These are phyloP conservation scores for Ceratobasidium sp. DNA, from an alignment of 1,284 basidiomycete species.

Conservation along the genomic window DNA sequence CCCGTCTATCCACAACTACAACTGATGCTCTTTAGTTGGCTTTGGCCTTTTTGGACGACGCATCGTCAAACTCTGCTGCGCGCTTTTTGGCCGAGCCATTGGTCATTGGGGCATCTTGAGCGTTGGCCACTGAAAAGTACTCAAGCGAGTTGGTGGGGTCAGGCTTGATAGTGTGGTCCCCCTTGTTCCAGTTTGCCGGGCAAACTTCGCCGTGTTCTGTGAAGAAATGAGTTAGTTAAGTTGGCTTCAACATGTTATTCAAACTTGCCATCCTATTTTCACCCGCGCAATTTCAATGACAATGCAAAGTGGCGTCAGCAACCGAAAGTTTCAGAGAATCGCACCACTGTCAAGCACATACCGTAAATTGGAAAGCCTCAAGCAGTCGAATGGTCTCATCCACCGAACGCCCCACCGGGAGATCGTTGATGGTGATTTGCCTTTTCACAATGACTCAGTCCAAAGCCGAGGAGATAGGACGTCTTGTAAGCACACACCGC, in stretches of 20 bases:
- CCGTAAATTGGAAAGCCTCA: constrained; percentile 91
- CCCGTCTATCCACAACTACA: background rate
- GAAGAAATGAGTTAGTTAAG: background rate
- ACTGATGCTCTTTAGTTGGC: constrained; percentile 27
- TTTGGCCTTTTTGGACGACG: constrained; percentile 36
- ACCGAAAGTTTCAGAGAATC: background rate
- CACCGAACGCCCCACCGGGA: constrained; percentile 90
- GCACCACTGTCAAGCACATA: constrained; percentile 55
- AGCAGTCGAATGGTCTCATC: constrained; percentile 89
- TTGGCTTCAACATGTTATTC: constrained; percentile 4
- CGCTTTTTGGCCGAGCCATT: constrained; percentile 40
- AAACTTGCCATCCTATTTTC: constrained; percentile 37
- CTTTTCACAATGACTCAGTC: constrained; percentile 53
- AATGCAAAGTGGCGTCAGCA: constrained; percentile 22
- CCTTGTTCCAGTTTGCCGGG: constrained; percentile 86
- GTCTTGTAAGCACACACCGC: constrained; percentile 59
- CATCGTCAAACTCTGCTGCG: constrained; percentile 30
- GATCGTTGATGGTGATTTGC: constrained; percentile 88
- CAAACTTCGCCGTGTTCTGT: constrained; percentile 89
- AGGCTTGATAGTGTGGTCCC: constrained; percentile 79
- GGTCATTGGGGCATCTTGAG: constrained; percentile 38
- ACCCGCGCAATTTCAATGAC: background rate
- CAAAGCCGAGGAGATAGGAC: constrained; percentile 42
- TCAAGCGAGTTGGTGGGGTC: constrained; percentile 77
- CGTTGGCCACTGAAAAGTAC: constrained; percentile 65